Evolutionary conservation across 164 flowering plant species (phyloP).

Genomic region (Aristolochia californica): DNA sequence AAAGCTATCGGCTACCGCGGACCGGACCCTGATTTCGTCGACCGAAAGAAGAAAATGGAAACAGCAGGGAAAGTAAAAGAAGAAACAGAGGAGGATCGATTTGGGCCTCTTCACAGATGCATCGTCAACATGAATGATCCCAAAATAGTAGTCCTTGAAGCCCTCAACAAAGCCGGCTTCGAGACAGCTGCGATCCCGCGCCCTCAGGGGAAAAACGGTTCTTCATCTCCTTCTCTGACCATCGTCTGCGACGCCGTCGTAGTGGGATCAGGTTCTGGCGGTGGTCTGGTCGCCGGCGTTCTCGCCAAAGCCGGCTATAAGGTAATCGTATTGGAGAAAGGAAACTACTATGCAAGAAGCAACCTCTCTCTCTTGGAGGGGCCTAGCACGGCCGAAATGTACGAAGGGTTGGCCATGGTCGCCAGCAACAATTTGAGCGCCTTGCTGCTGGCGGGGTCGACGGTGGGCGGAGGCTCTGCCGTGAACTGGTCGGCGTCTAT

Average conservation of each 20-base stretch:
- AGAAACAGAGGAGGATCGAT: neutral
- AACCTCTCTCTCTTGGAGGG: conserved; percentile 69
- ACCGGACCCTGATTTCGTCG: conserved; percentile 48
- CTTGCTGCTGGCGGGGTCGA: conserved; percentile 60
- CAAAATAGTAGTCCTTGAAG: conserved; percentile 8
- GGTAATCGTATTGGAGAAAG: conserved; percentile 74
- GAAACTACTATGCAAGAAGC: conserved; percentile 46
- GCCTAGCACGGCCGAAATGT: conserved; percentile 51
- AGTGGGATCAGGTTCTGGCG: conserved; percentile 81
- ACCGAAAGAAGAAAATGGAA: conserved; percentile 8
- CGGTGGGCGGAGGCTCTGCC: conserved; percentile 87
- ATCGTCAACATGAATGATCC: conserved; percentile 28
- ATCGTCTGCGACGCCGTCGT: conserved; percentile 72
- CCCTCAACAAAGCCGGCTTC: conserved; percentile 34
- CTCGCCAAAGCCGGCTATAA: conserved; percentile 72
- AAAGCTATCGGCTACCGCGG: conserved; percentile 63
- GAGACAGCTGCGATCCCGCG: conserved; percentile 25
- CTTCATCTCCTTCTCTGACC: no score
- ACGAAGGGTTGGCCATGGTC: conserved; percentile 35
- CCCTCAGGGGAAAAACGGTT: no score
- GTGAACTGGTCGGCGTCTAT: conserved; percentile 84
- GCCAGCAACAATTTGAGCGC: conserved; percentile 36
- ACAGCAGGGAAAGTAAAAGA: conserved; percentile 12
- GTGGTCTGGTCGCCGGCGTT: conserved; percentile 68
- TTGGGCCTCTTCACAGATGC: conserved; percentile 53